phyloP scores from a whole-genome alignment of 2,329 filamentous ascomycete species.

The Fusarium mundagurra region DNA sequence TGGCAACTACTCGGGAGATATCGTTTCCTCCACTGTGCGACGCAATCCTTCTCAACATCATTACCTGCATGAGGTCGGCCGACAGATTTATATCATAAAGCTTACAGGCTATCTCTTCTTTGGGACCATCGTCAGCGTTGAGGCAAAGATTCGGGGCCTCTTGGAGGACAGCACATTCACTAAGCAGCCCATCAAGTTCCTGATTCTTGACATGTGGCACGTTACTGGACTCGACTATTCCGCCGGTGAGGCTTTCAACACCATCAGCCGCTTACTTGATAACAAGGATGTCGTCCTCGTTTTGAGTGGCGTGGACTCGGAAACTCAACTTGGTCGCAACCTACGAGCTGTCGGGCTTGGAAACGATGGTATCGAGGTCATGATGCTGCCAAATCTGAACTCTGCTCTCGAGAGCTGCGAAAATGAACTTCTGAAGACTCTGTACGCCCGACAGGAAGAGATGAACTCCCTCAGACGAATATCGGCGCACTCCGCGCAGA shows the following conservation, averaged over 20 bases:
- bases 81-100: slow-evolving; percentile 91
- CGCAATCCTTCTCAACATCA: slow-evolving; percentile 89
- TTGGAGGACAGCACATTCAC: slow-evolving; percentile 85
- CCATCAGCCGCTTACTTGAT: slow-evolving; percentile 85
- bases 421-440: slow-evolving; percentile 87
- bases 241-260: slow-evolving; percentile 92
- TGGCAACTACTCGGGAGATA: slow-evolving; percentile 87
- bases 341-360: slow-evolving; percentile 86
- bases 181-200: slow-evolving; percentile 82
- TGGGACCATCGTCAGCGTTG: slow-evolving; percentile 94
- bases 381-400: slow-evolving; percentile 89
- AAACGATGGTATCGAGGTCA: slow-evolving; percentile 76
- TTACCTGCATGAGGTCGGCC: slow-evolving; percentile 85
- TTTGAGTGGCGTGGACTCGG: slow-evolving; percentile 82
- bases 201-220: slow-evolving; percentile 88
- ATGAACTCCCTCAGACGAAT: slow-evolving; percentile 57
- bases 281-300: slow-evolving; percentile 82
- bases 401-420: slow-evolving; percentile 94
- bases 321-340: slow-evolving; percentile 78
- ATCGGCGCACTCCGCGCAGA: slow-evolving; percentile 54
- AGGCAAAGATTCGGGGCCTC: slow-evolving; percentile 83
- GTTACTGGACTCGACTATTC: slow-evolving; percentile 97
- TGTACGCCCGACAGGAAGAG: slow-evolving; percentile 76
- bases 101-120: slow-evolving; percentile 97
- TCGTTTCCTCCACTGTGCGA: slow-evolving; percentile 91